phyloP scores from a whole-genome alignment of 768 basidiomycete genomes.

The Mycena epipterygia region DNA sequence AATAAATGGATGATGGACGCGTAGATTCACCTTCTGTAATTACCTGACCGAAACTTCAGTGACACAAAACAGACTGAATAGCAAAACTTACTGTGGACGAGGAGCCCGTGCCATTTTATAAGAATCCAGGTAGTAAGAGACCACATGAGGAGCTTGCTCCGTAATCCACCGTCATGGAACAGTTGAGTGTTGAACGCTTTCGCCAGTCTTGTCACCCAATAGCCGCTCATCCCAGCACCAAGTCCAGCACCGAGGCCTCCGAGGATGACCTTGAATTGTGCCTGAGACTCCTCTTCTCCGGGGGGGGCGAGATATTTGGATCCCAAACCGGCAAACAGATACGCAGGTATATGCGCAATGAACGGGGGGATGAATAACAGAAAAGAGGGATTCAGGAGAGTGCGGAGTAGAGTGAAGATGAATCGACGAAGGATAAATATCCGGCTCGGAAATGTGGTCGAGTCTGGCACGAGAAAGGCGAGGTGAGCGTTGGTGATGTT shows the following conservation, averaged over 20 bases:
- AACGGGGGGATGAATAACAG: slow-evolving; percentile 58
- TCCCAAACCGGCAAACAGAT: slow-evolving; percentile 61
- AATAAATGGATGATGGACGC: neutral
- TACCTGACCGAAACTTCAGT: slow-evolving; percentile 39
- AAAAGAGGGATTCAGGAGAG: slow-evolving; percentile 59
- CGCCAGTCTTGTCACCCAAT: slow-evolving; percentile 32
- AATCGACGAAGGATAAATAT: slow-evolving; percentile 27
- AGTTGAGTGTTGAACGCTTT: slow-evolving; percentile 21
- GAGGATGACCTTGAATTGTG: slow-evolving; percentile 79
- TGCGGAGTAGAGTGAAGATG: slow-evolving; percentile 45
- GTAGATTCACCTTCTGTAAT: slow-evolving; percentile 49
- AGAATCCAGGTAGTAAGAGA: slow-evolving; percentile 48
- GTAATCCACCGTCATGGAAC: slow-evolving; percentile 11
- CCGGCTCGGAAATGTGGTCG: slow-evolving; percentile 44
- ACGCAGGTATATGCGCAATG: slow-evolving; percentile 70
- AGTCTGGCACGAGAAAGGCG: slow-evolving; percentile 55
- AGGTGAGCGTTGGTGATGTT: slow-evolving; percentile 66
- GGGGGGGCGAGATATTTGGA: slow-evolving; percentile 57
- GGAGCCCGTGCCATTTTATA: slow-evolving; percentile 60
- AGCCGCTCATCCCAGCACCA: slow-evolving; percentile 38
- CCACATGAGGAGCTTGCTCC: slow-evolving; percentile 27
- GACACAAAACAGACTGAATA: neutral
- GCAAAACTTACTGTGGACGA: slow-evolving; percentile 50
- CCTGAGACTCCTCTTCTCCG: slow-evolving; percentile 75
- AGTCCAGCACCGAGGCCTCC: slow-evolving; percentile 61